Evolutionary conservation across 768 basidiomycete genomes (phyloP).

Genomic region (Goffeauzyma gilvescens): DNA sequence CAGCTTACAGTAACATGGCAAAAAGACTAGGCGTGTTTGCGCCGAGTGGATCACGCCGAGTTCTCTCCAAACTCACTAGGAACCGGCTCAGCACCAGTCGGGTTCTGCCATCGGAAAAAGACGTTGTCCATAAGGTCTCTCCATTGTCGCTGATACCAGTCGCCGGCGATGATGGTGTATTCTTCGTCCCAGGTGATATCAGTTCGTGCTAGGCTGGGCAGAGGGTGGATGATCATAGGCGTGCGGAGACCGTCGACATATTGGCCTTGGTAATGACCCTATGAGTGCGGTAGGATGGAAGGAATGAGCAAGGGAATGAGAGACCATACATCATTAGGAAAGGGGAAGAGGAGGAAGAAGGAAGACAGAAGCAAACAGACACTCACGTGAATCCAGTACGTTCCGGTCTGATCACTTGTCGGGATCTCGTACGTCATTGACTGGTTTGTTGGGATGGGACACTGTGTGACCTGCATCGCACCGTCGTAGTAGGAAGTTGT

Average conservation of each 20-base stretch:
- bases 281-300: neutral
- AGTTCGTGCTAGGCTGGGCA: constrained; percentile 36
- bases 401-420: constrained; percentile 23
- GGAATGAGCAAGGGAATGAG: no score
- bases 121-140: constrained; percentile 38
- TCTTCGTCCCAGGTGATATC: constrained; percentile 65
- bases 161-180: constrained; percentile 62
- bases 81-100: constrained; percentile 69
- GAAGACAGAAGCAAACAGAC: no score
- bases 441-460: constrained; percentile 51
- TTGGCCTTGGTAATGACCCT: constrained; percentile 39
- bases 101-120: constrained; percentile 37
- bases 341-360: neutral
- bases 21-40: no score
- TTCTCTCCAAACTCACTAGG: constrained; percentile 55
- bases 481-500: constrained; percentile 75
- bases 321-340: neutral
- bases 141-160: constrained; percentile 84
- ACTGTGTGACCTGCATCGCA: constrained; percentile 62
- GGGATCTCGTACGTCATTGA: constrained; percentile 59
- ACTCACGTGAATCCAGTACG: constrained; percentile 32
- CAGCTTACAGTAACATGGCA: no score
- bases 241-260: constrained; percentile 87
- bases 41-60: no score
- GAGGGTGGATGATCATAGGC: constrained; percentile 48